phyloP scores from a whole-genome alignment of 179 eudicot genomes.

The Actinidia arguta region DNA sequence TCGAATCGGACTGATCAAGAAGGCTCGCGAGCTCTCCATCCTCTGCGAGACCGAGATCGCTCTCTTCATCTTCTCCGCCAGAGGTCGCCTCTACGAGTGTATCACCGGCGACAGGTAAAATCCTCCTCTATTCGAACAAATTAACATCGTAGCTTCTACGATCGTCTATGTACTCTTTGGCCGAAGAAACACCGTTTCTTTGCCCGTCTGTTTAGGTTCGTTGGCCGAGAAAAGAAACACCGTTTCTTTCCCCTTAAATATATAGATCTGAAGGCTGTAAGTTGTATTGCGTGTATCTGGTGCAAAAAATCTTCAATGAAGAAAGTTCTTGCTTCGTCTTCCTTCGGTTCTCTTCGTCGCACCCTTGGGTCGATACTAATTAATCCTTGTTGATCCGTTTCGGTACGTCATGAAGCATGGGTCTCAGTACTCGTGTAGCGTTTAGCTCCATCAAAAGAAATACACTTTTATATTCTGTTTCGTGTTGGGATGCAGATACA shows the following conservation, averaged over 20 bases:
- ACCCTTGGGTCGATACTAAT: background rate
- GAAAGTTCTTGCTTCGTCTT: background rate
- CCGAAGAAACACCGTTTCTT: too few species aligned
- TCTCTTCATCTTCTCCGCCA: slow-evolving; percentile 25
- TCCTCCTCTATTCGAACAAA: too few species aligned
- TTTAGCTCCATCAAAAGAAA: too few species aligned
- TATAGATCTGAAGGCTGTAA: background rate
- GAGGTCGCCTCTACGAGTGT: slow-evolving; percentile 19
- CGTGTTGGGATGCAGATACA: background rate
- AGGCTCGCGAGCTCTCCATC: slow-evolving; percentile 26
- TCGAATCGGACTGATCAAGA: slow-evolving; percentile 23
- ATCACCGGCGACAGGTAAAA: slow-evolving; percentile 26
- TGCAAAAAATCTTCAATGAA: background rate
- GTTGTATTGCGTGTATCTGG: background rate
- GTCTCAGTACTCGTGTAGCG: too few species aligned
- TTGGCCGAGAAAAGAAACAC: background rate
- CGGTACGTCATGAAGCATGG: too few species aligned
- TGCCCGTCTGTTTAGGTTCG: too few species aligned
- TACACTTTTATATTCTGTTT: background rate
- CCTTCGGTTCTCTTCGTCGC: background rate
- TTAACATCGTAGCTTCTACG: too few species aligned
- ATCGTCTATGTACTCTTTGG: too few species aligned
- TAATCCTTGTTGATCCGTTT: background rate
- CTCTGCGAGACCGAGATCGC: slow-evolving; percentile 27
- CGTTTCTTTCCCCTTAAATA: background rate